A percentile compares a stretch with the other conserved stretches of the same genome.
phyloP scores from a whole-genome alignment of 768 basidiomycete species.

The Leccinum truebloodii region DNA sequence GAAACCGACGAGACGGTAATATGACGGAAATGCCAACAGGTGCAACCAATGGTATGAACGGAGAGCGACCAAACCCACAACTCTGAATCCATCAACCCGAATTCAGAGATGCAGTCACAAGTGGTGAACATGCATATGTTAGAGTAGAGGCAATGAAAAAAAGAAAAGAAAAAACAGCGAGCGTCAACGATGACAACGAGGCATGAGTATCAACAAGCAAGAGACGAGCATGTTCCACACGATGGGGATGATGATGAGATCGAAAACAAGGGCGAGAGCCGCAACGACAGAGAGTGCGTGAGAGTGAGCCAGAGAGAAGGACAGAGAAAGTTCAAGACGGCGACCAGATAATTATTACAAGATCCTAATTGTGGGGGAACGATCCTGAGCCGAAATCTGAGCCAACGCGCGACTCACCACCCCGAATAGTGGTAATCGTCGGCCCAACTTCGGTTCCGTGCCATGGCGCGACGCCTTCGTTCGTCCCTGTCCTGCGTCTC shows the following conservation, averaged over 20 bases:
- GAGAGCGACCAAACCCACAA: slow-evolving; percentile 11
- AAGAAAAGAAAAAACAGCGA: slow-evolving; percentile 14
- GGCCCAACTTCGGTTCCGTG: slow-evolving; percentile 67
- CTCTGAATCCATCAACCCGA: slow-evolving; percentile 14
- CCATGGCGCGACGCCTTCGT: slow-evolving; percentile 46
- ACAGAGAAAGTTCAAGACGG: not conserved
- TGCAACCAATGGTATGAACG: slow-evolving; percentile 22
- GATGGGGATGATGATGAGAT: slow-evolving; percentile 9
- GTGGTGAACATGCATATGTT: slow-evolving; percentile 16
- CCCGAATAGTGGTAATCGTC: slow-evolving; percentile 67
- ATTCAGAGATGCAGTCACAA: slow-evolving; percentile 11
- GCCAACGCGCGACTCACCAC: slow-evolving; percentile 45
- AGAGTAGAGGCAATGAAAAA: slow-evolving; percentile 10
- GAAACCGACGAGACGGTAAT: not conserved
- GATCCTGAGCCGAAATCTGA: not conserved
- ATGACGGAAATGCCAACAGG: slow-evolving; percentile 15
- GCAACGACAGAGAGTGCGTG: slow-evolving; percentile 15
- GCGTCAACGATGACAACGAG: slow-evolving; percentile 10
- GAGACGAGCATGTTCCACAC: slow-evolving; percentile 24
- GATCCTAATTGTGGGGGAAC: not conserved
- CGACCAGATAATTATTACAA: not conserved
- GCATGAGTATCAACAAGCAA: slow-evolving; percentile 17
- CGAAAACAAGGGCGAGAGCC: slow-evolving; percentile 16
- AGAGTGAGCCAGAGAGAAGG: not conserved
- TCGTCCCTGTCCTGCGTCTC: slow-evolving; percentile 41